phyloP scores from a whole-genome alignment of 2,329 filamentous ascomycete genomes.

The Fulvia fulva region DNA sequence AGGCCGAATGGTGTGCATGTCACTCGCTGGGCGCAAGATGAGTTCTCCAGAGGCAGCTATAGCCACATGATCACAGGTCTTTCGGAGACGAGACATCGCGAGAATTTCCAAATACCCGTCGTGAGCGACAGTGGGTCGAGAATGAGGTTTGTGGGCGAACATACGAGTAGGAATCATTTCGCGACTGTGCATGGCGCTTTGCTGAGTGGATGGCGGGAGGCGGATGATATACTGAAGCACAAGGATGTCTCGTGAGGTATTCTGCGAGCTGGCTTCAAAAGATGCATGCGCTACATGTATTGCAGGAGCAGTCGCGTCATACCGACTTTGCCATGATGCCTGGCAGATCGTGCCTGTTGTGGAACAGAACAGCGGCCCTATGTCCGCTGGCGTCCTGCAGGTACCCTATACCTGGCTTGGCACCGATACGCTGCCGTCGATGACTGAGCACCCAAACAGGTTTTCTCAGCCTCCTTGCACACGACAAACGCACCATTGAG shows the following conservation, averaged over 20 bases:
- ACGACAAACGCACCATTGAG: background rate
- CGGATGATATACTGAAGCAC: conserved; percentile 18
- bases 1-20: conserved; percentile 22
- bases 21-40: conserved; percentile 23
- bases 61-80: conserved; percentile 25
- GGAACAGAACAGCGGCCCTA: background rate
- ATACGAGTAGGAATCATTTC: conserved; percentile 26
- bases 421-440: too few relatives aligned
- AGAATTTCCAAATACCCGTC: conserved; percentile 18
- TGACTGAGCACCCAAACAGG: background rate
- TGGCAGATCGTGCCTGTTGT: too few relatives aligned
- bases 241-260: background rate
- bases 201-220: conserved; percentile 26
- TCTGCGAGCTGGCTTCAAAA: background rate
- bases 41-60: conserved; percentile 22
- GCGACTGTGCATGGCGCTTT: conserved; percentile 28
- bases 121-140: conserved; percentile 6
- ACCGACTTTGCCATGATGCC: too few relatives aligned
- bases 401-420: too few relatives aligned
- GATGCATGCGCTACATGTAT: background rate
- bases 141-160: conserved; percentile 27
- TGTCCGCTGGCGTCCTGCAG: background rate
- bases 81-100: conserved; percentile 19
- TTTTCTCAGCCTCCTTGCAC: background rate
- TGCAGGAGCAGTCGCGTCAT: too few relatives aligned